Percentiles rank a stretch among this genome's conserved stretches.
Conservation (phyloP, 202 grass and related monocot genomes). For the Setaria viridis region DNA sequence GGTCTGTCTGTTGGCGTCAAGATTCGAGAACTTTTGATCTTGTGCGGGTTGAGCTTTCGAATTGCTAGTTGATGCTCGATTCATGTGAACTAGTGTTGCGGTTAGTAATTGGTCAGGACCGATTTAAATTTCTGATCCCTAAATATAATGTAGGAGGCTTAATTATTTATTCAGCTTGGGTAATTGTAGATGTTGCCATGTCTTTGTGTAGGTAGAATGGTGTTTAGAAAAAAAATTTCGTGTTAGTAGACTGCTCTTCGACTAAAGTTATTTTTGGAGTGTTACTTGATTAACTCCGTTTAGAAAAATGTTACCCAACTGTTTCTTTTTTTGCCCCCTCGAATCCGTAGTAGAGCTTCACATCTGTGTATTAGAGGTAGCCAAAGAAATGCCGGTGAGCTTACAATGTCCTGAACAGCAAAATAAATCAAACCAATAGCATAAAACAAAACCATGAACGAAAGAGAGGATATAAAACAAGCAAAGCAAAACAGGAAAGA, state of each 20-base stretch:
- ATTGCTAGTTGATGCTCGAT: background rate
- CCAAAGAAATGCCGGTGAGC: background rate
- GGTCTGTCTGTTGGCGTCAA: background rate
- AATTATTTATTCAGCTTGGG: background rate
- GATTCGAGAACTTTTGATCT: constrained; percentile 14
- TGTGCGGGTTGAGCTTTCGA: background rate
- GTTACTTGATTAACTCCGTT: background rate
- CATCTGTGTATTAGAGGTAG: background rate
- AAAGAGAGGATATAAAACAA: background rate
- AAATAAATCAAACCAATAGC: background rate
- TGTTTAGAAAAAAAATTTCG: background rate
- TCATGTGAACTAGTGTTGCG: background rate
- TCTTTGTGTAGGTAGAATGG: background rate
- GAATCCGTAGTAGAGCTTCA: background rate
- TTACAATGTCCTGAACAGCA: background rate
- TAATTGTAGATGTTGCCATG: background rate
- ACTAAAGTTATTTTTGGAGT: background rate
- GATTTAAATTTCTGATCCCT: constrained; percentile 18
- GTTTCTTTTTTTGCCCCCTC: background rate
- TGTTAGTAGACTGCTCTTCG: background rate
- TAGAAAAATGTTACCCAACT: background rate
- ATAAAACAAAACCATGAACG: background rate
- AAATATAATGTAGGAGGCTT: background rate
- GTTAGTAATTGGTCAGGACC: background rate
- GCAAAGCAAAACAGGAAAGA: background rate